phyloP scores from a whole-genome alignment of 495 filamentous ascomycete species.

The Chaetomium tenue region DNA sequence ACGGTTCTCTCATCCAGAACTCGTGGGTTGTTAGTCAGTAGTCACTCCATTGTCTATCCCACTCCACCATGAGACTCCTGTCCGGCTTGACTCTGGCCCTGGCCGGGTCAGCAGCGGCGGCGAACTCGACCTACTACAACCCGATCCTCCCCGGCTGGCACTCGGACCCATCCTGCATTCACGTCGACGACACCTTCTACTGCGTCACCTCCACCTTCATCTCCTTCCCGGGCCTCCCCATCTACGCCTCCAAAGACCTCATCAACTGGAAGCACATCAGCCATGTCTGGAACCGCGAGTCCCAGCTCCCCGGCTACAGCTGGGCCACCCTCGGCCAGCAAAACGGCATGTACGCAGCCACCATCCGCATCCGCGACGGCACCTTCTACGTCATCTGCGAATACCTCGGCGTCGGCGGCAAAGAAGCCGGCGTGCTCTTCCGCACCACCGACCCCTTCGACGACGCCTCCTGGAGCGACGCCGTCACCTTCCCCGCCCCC shows the following conservation, averaged over 20 bases:
- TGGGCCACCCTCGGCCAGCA: constrained; percentile 28
- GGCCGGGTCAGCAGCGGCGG: not conserved
- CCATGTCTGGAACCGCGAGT: constrained; percentile 27
- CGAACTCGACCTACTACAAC: constrained; percentile 35
- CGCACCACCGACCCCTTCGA: constrained; percentile 32
- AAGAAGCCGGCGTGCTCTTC: constrained; percentile 35
- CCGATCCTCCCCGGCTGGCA: constrained; percentile 40
- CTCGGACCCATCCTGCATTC: constrained; percentile 37
- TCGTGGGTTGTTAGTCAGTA: no score
- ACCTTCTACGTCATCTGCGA: constrained; percentile 46
- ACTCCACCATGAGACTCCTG: not conserved
- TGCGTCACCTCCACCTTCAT: constrained; percentile 41
- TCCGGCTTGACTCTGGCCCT: not conserved
- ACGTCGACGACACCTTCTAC: constrained; percentile 37
- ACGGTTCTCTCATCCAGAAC: not conserved
- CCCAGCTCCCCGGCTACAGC: constrained; percentile 27
- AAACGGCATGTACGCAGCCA: constrained; percentile 39
- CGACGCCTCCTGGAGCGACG: constrained; percentile 40
- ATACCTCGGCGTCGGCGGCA: constrained; percentile 30
- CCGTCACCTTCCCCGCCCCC: constrained; percentile 36
- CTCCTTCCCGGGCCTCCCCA: constrained; percentile 38
- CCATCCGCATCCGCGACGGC: constrained; percentile 37
- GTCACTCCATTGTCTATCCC: not conserved
- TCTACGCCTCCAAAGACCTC: constrained; percentile 39
- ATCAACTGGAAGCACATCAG: constrained; percentile 38